These are phyloP conservation scores for Ceratocystis alfenasii DNA, from an alignment of 2,329 filamentous ascomycete genomes.

Conservation along the genomic window DNA sequence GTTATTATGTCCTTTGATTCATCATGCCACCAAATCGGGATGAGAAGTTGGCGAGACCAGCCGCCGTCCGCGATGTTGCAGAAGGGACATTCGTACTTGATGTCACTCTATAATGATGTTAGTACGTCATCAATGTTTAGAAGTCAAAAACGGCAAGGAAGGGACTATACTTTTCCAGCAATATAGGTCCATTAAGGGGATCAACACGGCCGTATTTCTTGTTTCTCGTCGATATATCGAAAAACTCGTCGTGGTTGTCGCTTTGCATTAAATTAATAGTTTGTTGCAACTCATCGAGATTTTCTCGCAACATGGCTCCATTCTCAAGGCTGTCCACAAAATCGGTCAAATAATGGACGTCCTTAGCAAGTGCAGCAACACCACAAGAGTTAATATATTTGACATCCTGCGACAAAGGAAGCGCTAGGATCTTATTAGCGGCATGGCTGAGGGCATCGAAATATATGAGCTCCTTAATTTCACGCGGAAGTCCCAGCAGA, in stretches of 20 bases:
- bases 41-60: constrained; percentile 60
- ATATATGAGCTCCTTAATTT: constrained; percentile 96
- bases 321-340: constrained; percentile 85
- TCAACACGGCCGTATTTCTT: constrained; percentile 92
- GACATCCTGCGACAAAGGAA: constrained; percentile 67
- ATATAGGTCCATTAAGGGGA: constrained; percentile 70
- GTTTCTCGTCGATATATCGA: constrained; percentile 78
- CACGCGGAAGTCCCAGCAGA: constrained; percentile 77
- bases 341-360: constrained; percentile 69
- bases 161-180: constrained; percentile 72
- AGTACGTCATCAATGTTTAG: neutral
- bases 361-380: constrained; percentile 65
- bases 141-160: neutral
- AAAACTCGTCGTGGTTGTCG: constrained; percentile 93
- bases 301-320: constrained; percentile 70
- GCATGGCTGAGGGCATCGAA: constrained; percentile 92
- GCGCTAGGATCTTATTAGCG: constrained; percentile 66
- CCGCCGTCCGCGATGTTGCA: constrained; percentile 43
- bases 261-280: constrained; percentile 77
- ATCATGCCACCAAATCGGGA: constrained; percentile 51
- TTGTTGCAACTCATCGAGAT: constrained; percentile 85
- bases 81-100: constrained; percentile 42
- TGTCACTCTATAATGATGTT: constrained; percentile 44
- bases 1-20: constrained; percentile 19
- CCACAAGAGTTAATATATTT: constrained; percentile 80